Evolutionary conservation across 176 grass and related monocot species (phyloP), one percentile per base, ranked within the genome.

Genomic region (Zea mays): DNA sequence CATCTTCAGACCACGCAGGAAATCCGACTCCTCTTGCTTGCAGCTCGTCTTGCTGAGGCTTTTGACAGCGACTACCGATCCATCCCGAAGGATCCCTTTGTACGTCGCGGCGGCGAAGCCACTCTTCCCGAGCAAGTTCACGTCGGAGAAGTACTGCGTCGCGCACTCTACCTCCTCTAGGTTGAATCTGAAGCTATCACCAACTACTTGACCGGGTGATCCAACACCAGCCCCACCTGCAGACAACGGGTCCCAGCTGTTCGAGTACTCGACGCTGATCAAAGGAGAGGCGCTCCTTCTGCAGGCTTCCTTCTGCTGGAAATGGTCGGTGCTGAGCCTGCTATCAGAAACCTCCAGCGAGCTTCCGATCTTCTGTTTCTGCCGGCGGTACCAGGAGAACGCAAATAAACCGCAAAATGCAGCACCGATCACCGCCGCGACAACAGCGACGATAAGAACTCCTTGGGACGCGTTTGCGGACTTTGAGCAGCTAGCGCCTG

Each of bases 281-380:
- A 99, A 82, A 1, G 87, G 87, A 15, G 91, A 99, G 55, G 82
- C 89, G 43, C 88, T 95, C 74, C 90, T 92, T 70, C 85, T 84
- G 69, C 79, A 90, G 13, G 72, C 71, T 77, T 95, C 96, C 73
- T 99, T 95, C 50, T 87, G 91, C 63, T 88, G 91, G 75, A 89
- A 86, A 54, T 93, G 87, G 75, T 99, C 96, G 10, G 96, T 95
- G 82, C 96, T 99, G 16, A 95, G 85, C 36, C 96, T 82, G 73
- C 96, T 95, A 75, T 99, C 92, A 12, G 89, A 95, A 76, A 95
- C 83, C 80, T 99, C 96, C 64, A 95, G 66, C 8, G 96, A 92
- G 78, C 96, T 99, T 41, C 96, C 75, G 60, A 99, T 99, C 83
- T 85, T 99, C 71, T 99, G 96, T 81, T 99, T 99, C 81, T 85